Conservation (phyloP, 192 early-diverging fungal genomes). For the Coemansia sp. region DNA sequence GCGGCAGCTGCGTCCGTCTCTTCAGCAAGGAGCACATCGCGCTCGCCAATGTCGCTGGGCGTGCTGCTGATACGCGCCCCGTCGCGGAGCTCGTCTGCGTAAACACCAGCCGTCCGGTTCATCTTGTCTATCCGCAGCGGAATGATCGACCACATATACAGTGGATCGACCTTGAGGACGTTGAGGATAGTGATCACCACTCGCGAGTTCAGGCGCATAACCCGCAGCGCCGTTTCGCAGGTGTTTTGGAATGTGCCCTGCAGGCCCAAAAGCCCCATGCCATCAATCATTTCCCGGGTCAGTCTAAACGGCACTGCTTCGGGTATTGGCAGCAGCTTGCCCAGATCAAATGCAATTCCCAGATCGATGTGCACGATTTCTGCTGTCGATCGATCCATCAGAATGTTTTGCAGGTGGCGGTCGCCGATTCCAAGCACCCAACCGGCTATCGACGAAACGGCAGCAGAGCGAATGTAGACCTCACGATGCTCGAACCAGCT, state of each 20-base stretch:
- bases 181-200: slow-evolving; percentile 87
- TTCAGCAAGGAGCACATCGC: slow-evolving; percentile 9
- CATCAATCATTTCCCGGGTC: slow-evolving; percentile 86
- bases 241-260: slow-evolving; percentile 79
- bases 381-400: slow-evolving; percentile 79
- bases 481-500: slow-evolving; percentile 78
- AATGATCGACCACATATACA: slow-evolving; percentile 70
- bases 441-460: slow-evolving; percentile 83
- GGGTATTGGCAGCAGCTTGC: slow-evolving; percentile 81
- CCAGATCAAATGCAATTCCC: slow-evolving; percentile 96
- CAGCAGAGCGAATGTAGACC: slow-evolving; percentile 78
- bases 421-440: slow-evolving; percentile 93
- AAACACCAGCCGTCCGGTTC: slow-evolving; percentile 34
- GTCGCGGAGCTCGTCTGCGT: slow-evolving; percentile 18
- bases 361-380: slow-evolving; percentile 96
- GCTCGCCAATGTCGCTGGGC: slow-evolving; percentile 4
- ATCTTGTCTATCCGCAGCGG: slow-evolving; percentile 50
- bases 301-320: slow-evolving; percentile 93
- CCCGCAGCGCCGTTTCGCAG: slow-evolving; percentile 77
- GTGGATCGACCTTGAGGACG: slow-evolving; percentile 92
- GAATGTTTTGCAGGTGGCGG: slow-evolving; percentile 90
- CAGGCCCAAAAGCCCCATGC: slow-evolving; percentile 80
- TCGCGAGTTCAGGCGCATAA: slow-evolving; percentile 79
- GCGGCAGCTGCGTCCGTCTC: slow-evolving; percentile 14
- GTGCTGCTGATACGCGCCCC: slow-evolving; percentile 1